Conservation (phyloP, 768 basidiomycete species). For the Gelatoporia subvermispora region DNA sequence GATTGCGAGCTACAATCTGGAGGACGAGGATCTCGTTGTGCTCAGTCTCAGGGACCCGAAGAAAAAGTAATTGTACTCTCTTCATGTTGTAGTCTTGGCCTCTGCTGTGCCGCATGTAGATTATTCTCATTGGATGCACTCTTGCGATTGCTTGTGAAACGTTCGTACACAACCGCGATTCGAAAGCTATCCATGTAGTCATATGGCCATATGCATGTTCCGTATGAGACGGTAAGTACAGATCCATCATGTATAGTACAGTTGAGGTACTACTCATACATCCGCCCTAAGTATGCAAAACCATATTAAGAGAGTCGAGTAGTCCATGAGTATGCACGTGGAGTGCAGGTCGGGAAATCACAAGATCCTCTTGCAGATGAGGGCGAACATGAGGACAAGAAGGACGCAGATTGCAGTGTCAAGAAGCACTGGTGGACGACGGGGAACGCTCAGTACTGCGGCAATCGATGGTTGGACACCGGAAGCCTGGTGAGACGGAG, state of each 20-base stretch:
- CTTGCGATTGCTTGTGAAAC: slow-evolving; percentile 6
- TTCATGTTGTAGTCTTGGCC: background rate
- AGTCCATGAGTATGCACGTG: too few species aligned
- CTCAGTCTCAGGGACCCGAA: slow-evolving; percentile 72
- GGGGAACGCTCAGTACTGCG: slow-evolving; percentile 4
- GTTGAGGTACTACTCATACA: background rate
- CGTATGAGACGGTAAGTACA: background rate
- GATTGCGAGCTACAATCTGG: slow-evolving; percentile 83
- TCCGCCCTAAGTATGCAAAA: background rate
- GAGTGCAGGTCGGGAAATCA: slow-evolving; percentile 13
- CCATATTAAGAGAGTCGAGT: background rate
- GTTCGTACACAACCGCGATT: slow-evolving; percentile 2
- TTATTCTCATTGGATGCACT: slow-evolving; percentile 7
- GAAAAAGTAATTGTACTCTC: slow-evolving; percentile 44
- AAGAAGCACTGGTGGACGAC: slow-evolving; percentile 55
- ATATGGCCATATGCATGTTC: background rate
- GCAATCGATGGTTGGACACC: slow-evolving; percentile 9
- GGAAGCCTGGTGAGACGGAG: background rate
- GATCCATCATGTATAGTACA: background rate
- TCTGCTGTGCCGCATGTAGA: too few species aligned
- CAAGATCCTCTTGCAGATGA: slow-evolving; percentile 58
- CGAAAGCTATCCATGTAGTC: too few species aligned
- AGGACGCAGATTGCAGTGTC: slow-evolving; percentile 74
- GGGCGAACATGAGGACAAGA: slow-evolving; percentile 60
- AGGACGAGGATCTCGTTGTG: slow-evolving; percentile 82